A percentile compares a stretch with the other conserved stretches of the same genome.
These are phyloP conservation scores for Globisporangium iwayamae DNA, from an alignment of 352 stramenopile species.

Conservation along the genomic window DNA sequence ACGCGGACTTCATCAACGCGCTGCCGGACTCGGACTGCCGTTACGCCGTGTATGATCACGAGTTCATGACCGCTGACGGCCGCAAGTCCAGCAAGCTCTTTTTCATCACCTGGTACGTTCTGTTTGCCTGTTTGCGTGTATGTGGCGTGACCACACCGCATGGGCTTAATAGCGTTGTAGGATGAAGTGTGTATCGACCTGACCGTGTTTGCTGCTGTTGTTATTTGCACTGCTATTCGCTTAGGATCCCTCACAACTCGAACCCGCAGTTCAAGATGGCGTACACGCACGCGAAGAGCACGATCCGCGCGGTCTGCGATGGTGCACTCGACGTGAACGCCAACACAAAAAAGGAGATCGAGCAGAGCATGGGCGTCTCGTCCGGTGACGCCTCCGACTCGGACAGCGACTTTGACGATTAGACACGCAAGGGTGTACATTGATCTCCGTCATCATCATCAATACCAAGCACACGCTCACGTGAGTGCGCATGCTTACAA, in stretches of 20 bases:
- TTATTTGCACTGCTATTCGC: neutral
- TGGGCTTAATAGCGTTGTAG: too few relatives aligned
- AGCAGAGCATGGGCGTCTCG: constrained; percentile 58
- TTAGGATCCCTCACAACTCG: constrained; percentile 74
- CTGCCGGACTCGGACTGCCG: constrained; percentile 81
- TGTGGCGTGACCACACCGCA: too few relatives aligned
- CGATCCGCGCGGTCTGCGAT: constrained; percentile 72
- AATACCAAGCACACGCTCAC: neutral
- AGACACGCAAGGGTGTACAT: constrained; percentile 9
- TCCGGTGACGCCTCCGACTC: constrained; percentile 68
- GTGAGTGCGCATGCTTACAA: neutral
- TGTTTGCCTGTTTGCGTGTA: neutral
- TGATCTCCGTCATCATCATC: neutral
- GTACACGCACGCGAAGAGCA: constrained; percentile 85
- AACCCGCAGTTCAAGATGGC: constrained; percentile 86
- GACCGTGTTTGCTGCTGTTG: neutral
- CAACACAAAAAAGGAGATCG: constrained; percentile 67
- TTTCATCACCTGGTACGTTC: constrained; percentile 73
- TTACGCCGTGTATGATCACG: constrained; percentile 88
- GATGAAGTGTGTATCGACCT: neutral
- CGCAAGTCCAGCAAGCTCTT: constrained; percentile 87
- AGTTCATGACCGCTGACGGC: constrained; percentile 68
- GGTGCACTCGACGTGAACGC: constrained; percentile 80
- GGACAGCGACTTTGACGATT: constrained; percentile 84
- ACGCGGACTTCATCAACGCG: constrained; percentile 47